Base-by-base conservation (phyloP, 805 yeast genomes). In the Lipomyces yamadae region DNA sequence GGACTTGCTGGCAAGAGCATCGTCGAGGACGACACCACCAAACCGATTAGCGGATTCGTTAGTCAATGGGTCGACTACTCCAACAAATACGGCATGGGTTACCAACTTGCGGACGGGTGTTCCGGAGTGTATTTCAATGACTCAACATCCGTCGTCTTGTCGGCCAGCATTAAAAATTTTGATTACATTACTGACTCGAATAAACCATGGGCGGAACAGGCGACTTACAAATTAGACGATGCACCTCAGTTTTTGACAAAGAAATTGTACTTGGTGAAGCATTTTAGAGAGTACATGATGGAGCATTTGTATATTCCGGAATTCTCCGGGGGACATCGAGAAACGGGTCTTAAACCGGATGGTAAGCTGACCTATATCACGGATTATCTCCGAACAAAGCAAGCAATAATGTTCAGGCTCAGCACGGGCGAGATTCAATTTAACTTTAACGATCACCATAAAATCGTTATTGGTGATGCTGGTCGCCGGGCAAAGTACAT, bases 51-150 rank as follows among this genome's bases (percentile, higher is more conserved):
- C n/a, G 62, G 24, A 6, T 85, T 91, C 67, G 87, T 94, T 55
- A 90, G 96, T 68, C 93, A 94, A 76, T 95, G 99, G 99, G 98
- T 96, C 35, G 99, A 95, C 77, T 95, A 94, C 77, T 90, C 97
- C 34, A 92, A 93, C 79, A 92, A 90, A 77, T 96, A 94, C 78
- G 99, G 99, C 0, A 88, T 95, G 75, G 91, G 97, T 3, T 95
- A 94, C 77, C 97, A 95, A 76, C 80, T 95, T 65, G 90, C 94
- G 29, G 90, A 92, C 57, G 95, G 94, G 67, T 90, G 90, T 71
- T 90, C 92, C 72, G 98, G 98, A 29, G 97, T 93, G 13, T 81
- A 90, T 66, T 94, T 93, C 80, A 91, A 91, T 72, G 94, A 91
- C 73, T 90, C 91, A 24, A 88, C 90, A 65, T 89, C 97, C 3